phyloP scores from a whole-genome alignment of 2,329 filamentous ascomycete species.

The Fusarium proliferatum region DNA sequence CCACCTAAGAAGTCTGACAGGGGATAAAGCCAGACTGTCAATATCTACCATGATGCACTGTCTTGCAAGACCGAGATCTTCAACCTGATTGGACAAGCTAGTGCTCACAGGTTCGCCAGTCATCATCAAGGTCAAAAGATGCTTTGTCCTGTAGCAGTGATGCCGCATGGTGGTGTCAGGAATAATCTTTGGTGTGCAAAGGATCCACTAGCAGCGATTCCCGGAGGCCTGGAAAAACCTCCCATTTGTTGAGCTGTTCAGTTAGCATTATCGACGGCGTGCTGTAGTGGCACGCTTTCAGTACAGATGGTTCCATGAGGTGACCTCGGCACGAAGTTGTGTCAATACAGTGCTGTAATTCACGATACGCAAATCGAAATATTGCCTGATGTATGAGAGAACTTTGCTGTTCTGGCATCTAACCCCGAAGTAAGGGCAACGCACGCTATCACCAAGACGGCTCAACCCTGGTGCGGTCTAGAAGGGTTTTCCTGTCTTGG shows the following conservation, averaged over 20 bases:
- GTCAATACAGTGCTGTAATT: constrained; percentile 11
- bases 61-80: neutral
- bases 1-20: neutral
- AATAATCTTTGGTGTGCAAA: constrained; percentile 46
- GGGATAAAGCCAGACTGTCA: constrained; percentile 16
- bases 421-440: constrained; percentile 11
- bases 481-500: constrained; percentile 20
- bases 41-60: constrained; percentile 10
- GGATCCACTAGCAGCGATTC: constrained; percentile 40
- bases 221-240: constrained; percentile 46
- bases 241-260: constrained; percentile 43
- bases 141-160: constrained; percentile 20
- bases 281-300: constrained; percentile 40
- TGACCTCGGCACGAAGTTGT: constrained; percentile 24
- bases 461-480: constrained; percentile 26
- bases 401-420: neutral
- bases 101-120: constrained; percentile 17
- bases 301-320: constrained; percentile 36
- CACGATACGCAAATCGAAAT: constrained; percentile 9
- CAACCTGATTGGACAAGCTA: constrained; percentile 21
- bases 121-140: constrained; percentile 22
- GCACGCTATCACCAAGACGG: constrained; percentile 24
- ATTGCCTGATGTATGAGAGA: neutral
- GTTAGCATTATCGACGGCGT: constrained; percentile 41
- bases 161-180: constrained; percentile 39